Evolutionary conservation across 2,329 filamentous ascomycete genomes (phyloP).

Genomic region (Alternaria dauci): DNA sequence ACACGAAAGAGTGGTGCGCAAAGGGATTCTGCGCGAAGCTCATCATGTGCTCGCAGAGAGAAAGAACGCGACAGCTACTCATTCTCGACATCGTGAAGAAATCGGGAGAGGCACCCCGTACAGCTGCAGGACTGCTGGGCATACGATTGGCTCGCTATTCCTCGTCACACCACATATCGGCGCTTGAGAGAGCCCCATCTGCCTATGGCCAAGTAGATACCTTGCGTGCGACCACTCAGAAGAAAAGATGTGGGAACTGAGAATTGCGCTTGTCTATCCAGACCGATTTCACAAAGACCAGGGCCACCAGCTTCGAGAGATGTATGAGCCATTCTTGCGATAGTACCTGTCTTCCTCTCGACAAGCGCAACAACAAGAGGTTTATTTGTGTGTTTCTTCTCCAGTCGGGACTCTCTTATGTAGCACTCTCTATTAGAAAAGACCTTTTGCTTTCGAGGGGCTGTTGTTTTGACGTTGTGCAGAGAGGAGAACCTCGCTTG

Average conservation of each 20-base stretch:
- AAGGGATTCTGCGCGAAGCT: not conserved
- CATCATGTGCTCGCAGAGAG: not conserved
- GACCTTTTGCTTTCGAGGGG: not conserved
- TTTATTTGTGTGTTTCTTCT: not conserved
- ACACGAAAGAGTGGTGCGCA: not conserved
- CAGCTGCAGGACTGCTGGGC: slow-evolving; percentile 3
- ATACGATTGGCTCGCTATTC: slow-evolving; percentile 3
- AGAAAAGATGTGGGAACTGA: not conserved
- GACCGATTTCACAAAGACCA: not conserved
- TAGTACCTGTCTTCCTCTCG: not conserved
- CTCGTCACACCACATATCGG: not conserved
- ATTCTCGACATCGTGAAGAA: not conserved
- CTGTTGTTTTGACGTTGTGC: not conserved
- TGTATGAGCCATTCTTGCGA: not conserved
- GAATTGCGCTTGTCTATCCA: not conserved
- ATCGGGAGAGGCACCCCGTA: not conserved
- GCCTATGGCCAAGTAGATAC: not conserved
- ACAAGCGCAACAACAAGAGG: not conserved
- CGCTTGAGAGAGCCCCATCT: not conserved
- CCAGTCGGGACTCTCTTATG: not conserved
- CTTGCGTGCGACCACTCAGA: not conserved
- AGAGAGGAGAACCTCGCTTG: not conserved
- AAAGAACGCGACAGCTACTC: not conserved
- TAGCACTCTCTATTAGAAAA: not conserved
- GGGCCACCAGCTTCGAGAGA: not conserved